Evolutionary conservation across 805 yeast species (phyloP), one percentile per base, ranked within the genome.

Genomic region (Saccharomycopsis guyanensis): DNA sequence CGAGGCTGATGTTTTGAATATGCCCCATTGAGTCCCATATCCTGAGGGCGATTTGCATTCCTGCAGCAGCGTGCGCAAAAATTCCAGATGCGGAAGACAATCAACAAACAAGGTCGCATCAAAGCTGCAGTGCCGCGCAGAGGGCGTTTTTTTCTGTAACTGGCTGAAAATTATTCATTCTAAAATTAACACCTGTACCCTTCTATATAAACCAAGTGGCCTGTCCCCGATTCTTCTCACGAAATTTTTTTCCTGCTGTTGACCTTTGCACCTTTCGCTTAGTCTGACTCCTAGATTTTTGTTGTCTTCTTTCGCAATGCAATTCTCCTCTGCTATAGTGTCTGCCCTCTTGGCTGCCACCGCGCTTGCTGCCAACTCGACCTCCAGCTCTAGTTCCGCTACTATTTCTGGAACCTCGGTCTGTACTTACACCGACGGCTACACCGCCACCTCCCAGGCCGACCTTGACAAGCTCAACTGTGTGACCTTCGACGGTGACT

Each of bases 391-490:
- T 18, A 13, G 7, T 31, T 4, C 36, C 23, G 10, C 13, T 13
- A 27, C 10, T 5, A 29, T 5, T 31, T 15, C 69, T 22, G 66
- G 73, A 43, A 73, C 76, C 53, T 76, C 77, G 5, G 76, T 80
- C 24, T 85, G 94, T 75, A 72, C 84, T 33, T 78, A 82, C 70
- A 58, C 69, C 24, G 64, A 68, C 42, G 70, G 72, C 56, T 71
- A 70, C 54, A 85, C 95, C 44, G 95, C 87, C 57, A 78, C 93
- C 46, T 76, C 80, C 37, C 87, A 88, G 67, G 57, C 84, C 27
- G 89, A 87, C 56, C 78, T 91, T 61, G 95, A 87, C 58, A 59
- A 64, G 23, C 75, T 83, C 45, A 66, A 86, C 42, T 93, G 98
- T 78, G 65, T 75, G 33, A 83, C 87, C 53, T 73, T 93, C 56